Base-by-base conservation (phyloP, 371 early-diverging fungal genomes). In the Actinomucor elegans region DNA sequence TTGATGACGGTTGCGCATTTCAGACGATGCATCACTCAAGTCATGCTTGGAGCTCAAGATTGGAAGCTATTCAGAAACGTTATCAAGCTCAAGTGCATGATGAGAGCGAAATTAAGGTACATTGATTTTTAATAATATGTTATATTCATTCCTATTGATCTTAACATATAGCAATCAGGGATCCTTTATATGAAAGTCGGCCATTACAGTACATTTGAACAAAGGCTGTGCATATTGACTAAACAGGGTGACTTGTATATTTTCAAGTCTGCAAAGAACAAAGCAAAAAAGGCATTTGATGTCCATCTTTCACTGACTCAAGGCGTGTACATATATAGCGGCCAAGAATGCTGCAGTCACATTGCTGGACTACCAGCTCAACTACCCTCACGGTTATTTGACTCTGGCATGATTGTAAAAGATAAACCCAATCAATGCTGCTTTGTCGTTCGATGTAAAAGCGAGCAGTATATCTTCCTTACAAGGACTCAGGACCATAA, bases 101-200 rank as follows among this genome's bases (percentile, higher is more conserved):
- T 20, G 21, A 38, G 6, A 18, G 41, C 21, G 28, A 43, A 1
- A 43, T 26, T 5, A 43, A 43, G 44, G 20, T 43, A 27, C 23
- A n/a, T 50, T 38, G 15, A 20, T 18, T 38, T 38, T 38, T 38
- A 38, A 38, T 37, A 14, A 6, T 11, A n/a, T 38, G 17, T 38
- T 38, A 38, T 38, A 18, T n/a, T n/a, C n/a, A n/a, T n/a, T n/a
- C n/a, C n/a, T n/a, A n/a, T n/a, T n/a, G n/a, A n/a, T n/a, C n/a
- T n/a, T n/a, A n/a, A n/a, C n/a, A n/a, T 18, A 45, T 51, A 51
- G 52, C 24, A 51, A 41, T 32, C 24, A 24, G 41, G 31, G n/a
- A 9, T 9, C 3, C 23, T 51, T 6, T 51, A 51, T 51, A 17
- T 41, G 1, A 51, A 41, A 41, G 23, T 38, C 24, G 11, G 29